phyloP scores from a whole-genome alignment of 2,329 filamentous ascomycete genomes.

The Aquanectria penicillioides region DNA sequence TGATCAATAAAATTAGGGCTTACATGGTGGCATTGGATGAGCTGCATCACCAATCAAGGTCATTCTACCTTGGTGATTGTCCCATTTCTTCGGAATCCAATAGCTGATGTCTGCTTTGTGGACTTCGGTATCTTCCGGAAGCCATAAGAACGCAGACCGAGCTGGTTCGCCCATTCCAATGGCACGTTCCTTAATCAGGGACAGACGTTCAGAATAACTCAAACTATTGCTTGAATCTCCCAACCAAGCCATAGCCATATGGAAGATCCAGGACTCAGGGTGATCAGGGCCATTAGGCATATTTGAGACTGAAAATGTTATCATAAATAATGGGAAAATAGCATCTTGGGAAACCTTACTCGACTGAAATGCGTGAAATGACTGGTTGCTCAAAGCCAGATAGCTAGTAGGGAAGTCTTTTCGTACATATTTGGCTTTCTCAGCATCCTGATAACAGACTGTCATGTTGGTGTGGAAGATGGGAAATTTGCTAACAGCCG shows the following conservation, averaged over 20 bases:
- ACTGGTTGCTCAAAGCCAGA: conserved; percentile 33
- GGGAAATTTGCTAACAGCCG: conserved; percentile 34
- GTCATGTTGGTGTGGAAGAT: conserved; percentile 40
- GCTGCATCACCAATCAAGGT: conserved; percentile 35
- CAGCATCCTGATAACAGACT: conserved; percentile 33
- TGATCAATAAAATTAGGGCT: neutral
- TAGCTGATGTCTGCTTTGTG: conserved; percentile 39
- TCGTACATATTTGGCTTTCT: conserved; percentile 32
- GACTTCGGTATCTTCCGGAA: conserved; percentile 35
- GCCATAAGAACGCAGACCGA: conserved; percentile 33
- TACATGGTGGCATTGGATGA: conserved; percentile 38
- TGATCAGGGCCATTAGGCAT: conserved; percentile 35
- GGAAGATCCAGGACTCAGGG: conserved; percentile 36
- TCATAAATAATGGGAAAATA: neutral
- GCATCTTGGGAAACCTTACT: conserved; percentile 16
- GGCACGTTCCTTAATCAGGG: conserved; percentile 34
- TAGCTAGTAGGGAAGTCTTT: conserved; percentile 33
- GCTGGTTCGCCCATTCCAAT: conserved; percentile 31
- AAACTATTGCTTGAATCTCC: conserved; percentile 27
- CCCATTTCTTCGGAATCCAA: conserved; percentile 34
- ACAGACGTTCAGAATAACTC: conserved; percentile 31
- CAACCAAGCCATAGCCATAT: conserved; percentile 39
- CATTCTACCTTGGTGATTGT: conserved; percentile 31
- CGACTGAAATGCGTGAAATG: conserved; percentile 36
- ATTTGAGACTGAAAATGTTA: conserved; percentile 27